A percentile compares a stretch with the other conserved stretches of the same genome.
These are phyloP conservation scores for Lachnum nothofagi DNA, from an alignment of 2,329 filamentous ascomycete species.

Conservation along the genomic window DNA sequence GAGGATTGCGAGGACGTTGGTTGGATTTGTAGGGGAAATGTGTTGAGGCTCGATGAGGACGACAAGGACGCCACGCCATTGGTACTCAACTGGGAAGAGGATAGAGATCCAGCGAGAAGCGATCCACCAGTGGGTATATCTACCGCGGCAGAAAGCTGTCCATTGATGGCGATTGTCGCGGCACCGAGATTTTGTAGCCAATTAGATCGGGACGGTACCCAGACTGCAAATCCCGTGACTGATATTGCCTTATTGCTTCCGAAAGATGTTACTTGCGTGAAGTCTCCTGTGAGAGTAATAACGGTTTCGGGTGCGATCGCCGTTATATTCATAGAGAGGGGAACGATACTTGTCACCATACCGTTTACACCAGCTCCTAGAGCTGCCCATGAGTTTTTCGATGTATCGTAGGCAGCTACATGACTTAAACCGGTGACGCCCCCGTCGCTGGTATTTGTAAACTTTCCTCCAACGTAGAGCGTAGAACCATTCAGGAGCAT, in stretches of 20 bases:
- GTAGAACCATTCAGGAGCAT: constrained; percentile 60
- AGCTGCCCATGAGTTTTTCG: constrained; percentile 65
- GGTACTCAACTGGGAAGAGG: constrained; percentile 67
- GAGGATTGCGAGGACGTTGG: constrained; percentile 34
- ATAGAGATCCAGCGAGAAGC: constrained; percentile 78
- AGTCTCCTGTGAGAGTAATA: constrained; percentile 75
- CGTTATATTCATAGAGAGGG: constrained; percentile 74
- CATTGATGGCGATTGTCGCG: constrained; percentile 61
- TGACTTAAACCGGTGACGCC: constrained; percentile 63
- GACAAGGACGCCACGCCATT: constrained; percentile 66
- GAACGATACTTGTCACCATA: constrained; percentile 66
- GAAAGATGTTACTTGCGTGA: constrained; percentile 67
- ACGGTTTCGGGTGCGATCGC: constrained; percentile 62
- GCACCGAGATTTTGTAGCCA: constrained; percentile 79
- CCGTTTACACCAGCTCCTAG: constrained; percentile 85
- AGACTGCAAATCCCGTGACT: constrained; percentile 77
- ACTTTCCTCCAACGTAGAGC: constrained; percentile 80
- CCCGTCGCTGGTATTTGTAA: constrained; percentile 65
- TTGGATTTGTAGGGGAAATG: constrained; percentile 54
- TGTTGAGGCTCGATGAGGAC: constrained; percentile 44
- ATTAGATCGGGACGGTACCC: constrained; percentile 78
- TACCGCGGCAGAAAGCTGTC: constrained; percentile 67
- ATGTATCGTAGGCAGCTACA: constrained; percentile 69
- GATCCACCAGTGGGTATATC: constrained; percentile 54
- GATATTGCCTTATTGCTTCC: constrained; percentile 54